Evolutionary conservation across 345 rosid species (phyloP).

Genomic region (Schrenkiella parvula): DNA sequence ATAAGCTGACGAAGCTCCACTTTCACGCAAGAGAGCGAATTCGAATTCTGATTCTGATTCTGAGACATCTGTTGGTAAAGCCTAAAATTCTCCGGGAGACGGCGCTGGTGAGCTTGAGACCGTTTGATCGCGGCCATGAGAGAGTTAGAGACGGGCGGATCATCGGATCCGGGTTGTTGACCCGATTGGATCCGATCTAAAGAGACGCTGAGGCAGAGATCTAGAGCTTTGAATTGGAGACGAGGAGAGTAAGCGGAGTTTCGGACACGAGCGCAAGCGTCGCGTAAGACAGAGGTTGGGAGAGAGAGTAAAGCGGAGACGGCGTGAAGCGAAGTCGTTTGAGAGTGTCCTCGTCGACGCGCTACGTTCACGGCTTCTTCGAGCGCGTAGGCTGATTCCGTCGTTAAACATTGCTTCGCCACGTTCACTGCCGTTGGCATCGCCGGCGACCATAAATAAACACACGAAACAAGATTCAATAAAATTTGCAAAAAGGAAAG

Average conservation of each 20-base stretch:
- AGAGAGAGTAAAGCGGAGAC: conserved; percentile 72
- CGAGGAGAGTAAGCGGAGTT: conserved; percentile 68
- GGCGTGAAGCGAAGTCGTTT: conserved; percentile 89
- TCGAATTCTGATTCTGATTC: conserved; percentile 24
- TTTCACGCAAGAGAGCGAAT: conserved; percentile 48
- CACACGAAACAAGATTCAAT: not conserved
- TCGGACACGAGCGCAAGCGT: conserved; percentile 72
- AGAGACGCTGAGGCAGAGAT: conserved; percentile 77
- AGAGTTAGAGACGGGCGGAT: conserved; percentile 77
- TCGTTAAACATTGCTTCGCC: conserved; percentile 84
- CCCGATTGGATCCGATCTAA: conserved; percentile 79
- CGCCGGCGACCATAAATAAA: conserved; percentile 48
- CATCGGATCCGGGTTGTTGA: conserved; percentile 47
- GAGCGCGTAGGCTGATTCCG: conserved; percentile 70
- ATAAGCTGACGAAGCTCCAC: conserved; percentile 80
- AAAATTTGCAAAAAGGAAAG: not conserved
- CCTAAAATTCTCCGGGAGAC: conserved; percentile 79
- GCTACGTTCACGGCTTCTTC: conserved; percentile 82
- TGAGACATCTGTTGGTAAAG: conserved; percentile 62
- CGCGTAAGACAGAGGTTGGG: conserved; percentile 65
- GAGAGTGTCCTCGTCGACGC: conserved; percentile 62
- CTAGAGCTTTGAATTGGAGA: conserved; percentile 78
- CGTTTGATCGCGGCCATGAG: conserved; percentile 98
- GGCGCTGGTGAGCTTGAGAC: conserved; percentile 86
- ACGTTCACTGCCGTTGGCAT: conserved; percentile 86